phyloP scores from a whole-genome alignment of 306 rosid species.

The Cajanus cajan region DNA sequence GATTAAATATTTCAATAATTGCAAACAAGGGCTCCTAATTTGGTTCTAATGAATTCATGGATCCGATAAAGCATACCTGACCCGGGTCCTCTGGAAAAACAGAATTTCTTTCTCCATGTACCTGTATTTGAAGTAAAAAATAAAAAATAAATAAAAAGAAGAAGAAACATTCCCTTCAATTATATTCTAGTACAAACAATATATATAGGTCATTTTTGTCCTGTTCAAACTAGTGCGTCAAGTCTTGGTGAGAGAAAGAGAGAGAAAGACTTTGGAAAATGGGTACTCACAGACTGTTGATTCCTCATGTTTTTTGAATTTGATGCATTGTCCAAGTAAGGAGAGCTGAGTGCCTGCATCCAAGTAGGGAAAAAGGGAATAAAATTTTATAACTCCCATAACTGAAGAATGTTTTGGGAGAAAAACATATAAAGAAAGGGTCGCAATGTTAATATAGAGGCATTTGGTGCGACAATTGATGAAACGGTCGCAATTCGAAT shows the following conservation, averaged over 20 bases:
- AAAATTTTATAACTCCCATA: slow-evolving; percentile 41
- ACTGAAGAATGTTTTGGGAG: slow-evolving; percentile 41
- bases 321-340: slow-evolving; percentile 68
- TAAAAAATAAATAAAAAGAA: neutral
- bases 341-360: slow-evolving; percentile 78
- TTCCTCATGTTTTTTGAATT: slow-evolving; percentile 56
- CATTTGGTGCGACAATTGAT: no score
- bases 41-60: slow-evolving; percentile 35
- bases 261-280: slow-evolving; percentile 35
- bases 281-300: slow-evolving; percentile 59
- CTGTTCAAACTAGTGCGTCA: neutral
- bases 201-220: slow-evolving; percentile 23
- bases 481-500: no score
- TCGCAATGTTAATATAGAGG: no score
- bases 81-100: slow-evolving; percentile 54
- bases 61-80: slow-evolving; percentile 46
- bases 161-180: slow-evolving; percentile 19
- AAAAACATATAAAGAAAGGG: slow-evolving; percentile 24
- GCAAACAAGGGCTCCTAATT: slow-evolving; percentile 20
- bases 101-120: slow-evolving; percentile 41
- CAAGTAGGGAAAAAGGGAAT: slow-evolving; percentile 11
- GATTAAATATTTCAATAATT: slow-evolving; percentile 23
- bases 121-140: slow-evolving; percentile 19
- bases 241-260: neutral
- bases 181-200: slow-evolving; percentile 7